Conservation (phyloP, 164 flowering plant species). For the Kalanchoe fedtschenkoi region DNA sequence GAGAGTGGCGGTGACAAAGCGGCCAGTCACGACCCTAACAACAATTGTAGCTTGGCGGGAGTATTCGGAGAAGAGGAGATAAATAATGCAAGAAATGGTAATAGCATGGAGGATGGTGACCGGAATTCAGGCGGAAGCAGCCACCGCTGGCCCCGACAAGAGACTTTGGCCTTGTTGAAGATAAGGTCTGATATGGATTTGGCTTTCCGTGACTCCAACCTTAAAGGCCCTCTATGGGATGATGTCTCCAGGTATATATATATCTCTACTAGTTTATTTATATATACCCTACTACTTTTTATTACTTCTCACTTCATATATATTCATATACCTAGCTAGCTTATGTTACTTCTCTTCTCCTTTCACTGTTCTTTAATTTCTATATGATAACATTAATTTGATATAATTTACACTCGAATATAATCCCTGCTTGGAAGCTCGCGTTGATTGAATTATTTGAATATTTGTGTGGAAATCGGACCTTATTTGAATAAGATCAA, state of each 20-base stretch:
- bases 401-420: too few species aligned
- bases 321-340: too few species aligned
- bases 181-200: slow-evolving; percentile 88
- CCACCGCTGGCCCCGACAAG: slow-evolving; percentile 90
- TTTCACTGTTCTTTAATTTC: too few species aligned
- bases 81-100: slow-evolving; percentile 5
- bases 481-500: too few species aligned
- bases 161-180: slow-evolving; percentile 72
- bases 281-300: too few species aligned
- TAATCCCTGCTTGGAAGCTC: too few species aligned
- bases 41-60: slow-evolving; percentile 10
- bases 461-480: too few species aligned
- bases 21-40: neutral
- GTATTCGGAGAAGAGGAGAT: slow-evolving; percentile 19
- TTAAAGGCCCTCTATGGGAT: slow-evolving; percentile 96
- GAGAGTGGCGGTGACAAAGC: neutral
- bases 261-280: neutral
- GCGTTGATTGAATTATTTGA: too few species aligned
- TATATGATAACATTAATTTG: too few species aligned
- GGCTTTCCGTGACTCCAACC: slow-evolving; percentile 75
- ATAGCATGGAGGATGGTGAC: slow-evolving; percentile 24
- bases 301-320: too few species aligned
- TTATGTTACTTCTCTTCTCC: too few species aligned
- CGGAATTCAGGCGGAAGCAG: slow-evolving; percentile 47
- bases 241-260: slow-evolving; percentile 74